phyloP scores from a whole-genome alignment of 495 filamentous ascomycete species.

The Daldinia concentrica region DNA sequence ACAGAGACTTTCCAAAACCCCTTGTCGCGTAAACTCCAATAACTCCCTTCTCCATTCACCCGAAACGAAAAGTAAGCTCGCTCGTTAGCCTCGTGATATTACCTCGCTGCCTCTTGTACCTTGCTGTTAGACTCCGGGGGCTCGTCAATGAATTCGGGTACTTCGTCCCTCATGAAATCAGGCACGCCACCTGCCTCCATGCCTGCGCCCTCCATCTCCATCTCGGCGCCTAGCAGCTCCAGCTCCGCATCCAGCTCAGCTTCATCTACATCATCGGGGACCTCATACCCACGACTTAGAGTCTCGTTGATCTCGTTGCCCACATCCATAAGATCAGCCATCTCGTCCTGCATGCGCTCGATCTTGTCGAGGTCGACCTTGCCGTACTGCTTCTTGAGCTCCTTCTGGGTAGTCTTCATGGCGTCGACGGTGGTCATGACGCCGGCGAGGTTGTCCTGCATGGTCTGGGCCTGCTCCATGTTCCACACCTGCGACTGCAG shows the following conservation, averaged over 20 bases:
- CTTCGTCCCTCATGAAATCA: constrained; percentile 88
- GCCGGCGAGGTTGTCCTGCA: constrained; percentile 99
- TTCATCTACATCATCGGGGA: constrained; percentile 98
- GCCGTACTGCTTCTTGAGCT: constrained; percentile 92
- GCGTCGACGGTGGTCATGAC: constrained; percentile 98
- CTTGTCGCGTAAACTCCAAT: constrained; percentile 25
- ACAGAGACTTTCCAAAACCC: constrained; percentile 6
- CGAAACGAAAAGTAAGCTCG: background rate
- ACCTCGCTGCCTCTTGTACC: constrained; percentile 81
- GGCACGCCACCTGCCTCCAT: constrained; percentile 73
- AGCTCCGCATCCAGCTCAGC: constrained; percentile 95
- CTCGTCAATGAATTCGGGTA: constrained; percentile 90
- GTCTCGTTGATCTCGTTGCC: constrained; percentile 99
- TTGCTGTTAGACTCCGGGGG: constrained; percentile 70
- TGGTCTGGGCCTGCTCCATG: constrained; percentile 98
- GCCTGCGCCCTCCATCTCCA: constrained; percentile 72
- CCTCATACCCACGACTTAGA: constrained; percentile 90
- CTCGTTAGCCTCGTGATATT: constrained; percentile 38
- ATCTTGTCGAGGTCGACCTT: constrained; percentile 98
- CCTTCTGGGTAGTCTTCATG: constrained; percentile 95
- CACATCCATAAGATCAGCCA: constrained; percentile 97
- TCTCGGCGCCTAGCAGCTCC: constrained; percentile 91
- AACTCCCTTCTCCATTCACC: constrained; percentile 19
- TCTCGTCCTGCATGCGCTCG: constrained; percentile 97
- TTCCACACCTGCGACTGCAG: constrained; percentile 97